phyloP scores from a whole-genome alignment of 1,284 basidiomycete species.

The Ceratobasidium sp. region DNA sequence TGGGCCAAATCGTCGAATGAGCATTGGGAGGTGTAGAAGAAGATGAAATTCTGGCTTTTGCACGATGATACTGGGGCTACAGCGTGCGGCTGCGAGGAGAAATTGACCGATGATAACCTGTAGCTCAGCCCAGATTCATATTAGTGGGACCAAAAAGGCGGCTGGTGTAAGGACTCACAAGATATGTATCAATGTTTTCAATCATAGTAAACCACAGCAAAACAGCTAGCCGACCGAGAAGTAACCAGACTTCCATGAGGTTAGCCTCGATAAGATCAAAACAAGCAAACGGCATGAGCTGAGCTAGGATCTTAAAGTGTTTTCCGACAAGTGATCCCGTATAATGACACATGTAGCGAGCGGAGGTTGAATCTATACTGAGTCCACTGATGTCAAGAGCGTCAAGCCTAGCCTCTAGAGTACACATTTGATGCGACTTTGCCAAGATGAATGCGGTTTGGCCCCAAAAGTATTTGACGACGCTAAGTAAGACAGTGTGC shows the following conservation, averaged over 20 bases:
- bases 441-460: no score
- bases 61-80: background rate
- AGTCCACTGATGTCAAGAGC: conserved; percentile 26
- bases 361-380: conserved; percentile 14
- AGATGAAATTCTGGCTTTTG: conserved; percentile 50
- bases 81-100: background rate
- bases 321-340: conserved; percentile 55
- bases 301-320: conserved; percentile 57
- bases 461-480: no score
- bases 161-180: conserved; percentile 49
- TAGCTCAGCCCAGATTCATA: conserved; percentile 6
- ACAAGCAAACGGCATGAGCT: conserved; percentile 55
- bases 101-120: background rate
- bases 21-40: conserved; percentile 44
- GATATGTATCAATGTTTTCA: conserved; percentile 50
- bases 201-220: conserved; percentile 56
- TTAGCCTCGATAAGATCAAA: conserved; percentile 52
- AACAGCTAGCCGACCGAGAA: conserved; percentile 53
- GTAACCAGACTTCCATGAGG: conserved; percentile 52
- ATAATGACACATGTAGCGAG: conserved; percentile 55
- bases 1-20: conserved; percentile 48
- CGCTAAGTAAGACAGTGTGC: no score
- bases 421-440: conserved; percentile 46
- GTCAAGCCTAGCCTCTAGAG: conserved; percentile 52
- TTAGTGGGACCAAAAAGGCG: no score